Conservation (phyloP, 768 basidiomycete species). For the Chalciporus pseudorubinellus region DNA sequence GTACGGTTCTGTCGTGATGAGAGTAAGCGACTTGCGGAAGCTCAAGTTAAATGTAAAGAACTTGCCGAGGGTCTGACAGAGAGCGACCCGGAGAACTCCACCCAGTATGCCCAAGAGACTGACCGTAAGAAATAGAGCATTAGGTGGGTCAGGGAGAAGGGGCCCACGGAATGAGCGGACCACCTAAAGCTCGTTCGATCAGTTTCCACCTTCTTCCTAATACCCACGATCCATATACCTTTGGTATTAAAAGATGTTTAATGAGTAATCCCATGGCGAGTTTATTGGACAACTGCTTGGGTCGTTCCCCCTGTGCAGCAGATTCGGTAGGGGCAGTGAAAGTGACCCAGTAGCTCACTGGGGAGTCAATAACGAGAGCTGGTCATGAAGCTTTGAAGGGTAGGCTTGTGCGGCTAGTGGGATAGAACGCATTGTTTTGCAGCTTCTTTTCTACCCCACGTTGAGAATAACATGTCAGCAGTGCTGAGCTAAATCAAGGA, state of each 20-base stretch:
- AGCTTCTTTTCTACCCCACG: no score
- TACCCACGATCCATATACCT: background rate
- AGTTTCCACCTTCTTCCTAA: background rate
- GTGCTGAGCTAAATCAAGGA: no score
- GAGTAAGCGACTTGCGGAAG: constrained; percentile 43
- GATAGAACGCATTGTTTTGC: no score
- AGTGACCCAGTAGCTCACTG: background rate
- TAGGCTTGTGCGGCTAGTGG: no score
- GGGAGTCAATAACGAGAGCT: background rate
- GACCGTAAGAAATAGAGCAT: constrained; percentile 32
- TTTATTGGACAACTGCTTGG: background rate
- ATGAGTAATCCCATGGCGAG: background rate
- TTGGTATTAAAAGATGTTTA: background rate
- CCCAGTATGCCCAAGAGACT: constrained; percentile 35
- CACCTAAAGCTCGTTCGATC: background rate
- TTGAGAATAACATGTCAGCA: no score
- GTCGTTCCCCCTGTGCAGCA: background rate
- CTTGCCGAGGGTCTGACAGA: constrained; percentile 45
- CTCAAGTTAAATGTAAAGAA: constrained; percentile 54
- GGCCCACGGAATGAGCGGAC: background rate
- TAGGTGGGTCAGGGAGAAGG: background rate
- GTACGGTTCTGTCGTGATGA: constrained; percentile 51
- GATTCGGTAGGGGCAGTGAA: background rate
- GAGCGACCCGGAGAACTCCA: constrained; percentile 40
- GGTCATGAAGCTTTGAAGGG: no score